A percentile compares a stretch with the other conserved stretches of the same genome.
Conservation (phyloP, 192 early-diverging fungal species). For the Dimargaris xerosporica region DNA sequence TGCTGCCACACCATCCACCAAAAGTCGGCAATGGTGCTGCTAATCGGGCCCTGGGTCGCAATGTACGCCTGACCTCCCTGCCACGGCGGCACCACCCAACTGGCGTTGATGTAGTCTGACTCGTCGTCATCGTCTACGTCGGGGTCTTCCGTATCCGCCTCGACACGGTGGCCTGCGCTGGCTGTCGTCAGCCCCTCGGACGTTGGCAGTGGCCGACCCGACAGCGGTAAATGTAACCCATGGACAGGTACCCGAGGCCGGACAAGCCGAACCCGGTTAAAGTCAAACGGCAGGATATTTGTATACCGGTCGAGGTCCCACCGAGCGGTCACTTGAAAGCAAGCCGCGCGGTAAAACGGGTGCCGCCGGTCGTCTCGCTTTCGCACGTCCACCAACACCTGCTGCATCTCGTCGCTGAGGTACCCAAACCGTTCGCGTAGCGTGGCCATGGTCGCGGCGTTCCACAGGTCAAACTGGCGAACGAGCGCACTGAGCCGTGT, state of each 20-base stretch:
- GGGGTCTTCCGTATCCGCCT: background rate
- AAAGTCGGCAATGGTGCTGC: constrained; percentile 58
- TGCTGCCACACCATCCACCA: constrained; percentile 88
- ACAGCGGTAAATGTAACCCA: too few relatives aligned
- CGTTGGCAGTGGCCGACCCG: background rate
- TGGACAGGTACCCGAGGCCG: background rate
- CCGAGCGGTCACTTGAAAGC: background rate
- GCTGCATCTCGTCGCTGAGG: too few relatives aligned
- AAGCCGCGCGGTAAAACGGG: constrained; percentile 4
- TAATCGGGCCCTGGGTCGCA: constrained; percentile 77
- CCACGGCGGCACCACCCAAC: constrained; percentile 32
- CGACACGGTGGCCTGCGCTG: background rate
- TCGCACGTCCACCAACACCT: too few relatives aligned
- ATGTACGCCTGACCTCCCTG: constrained; percentile 51
- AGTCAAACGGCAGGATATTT: constrained; percentile 76
- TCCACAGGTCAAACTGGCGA: too few relatives aligned
- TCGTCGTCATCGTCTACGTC: background rate
- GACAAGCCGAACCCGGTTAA: constrained; percentile 38
- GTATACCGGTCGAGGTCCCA: constrained; percentile 58
- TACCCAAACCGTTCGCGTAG: too few relatives aligned
- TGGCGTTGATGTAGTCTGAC: constrained; percentile 76
- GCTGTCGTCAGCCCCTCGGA: background rate
- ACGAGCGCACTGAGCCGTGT: too few relatives aligned
- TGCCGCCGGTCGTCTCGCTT: background rate
- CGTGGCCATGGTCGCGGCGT: too few relatives aligned